These are phyloP conservation scores for Hypoxylon crocopeplum DNA, from an alignment of 495 filamentous ascomycete species.

Conservation along the genomic window DNA sequence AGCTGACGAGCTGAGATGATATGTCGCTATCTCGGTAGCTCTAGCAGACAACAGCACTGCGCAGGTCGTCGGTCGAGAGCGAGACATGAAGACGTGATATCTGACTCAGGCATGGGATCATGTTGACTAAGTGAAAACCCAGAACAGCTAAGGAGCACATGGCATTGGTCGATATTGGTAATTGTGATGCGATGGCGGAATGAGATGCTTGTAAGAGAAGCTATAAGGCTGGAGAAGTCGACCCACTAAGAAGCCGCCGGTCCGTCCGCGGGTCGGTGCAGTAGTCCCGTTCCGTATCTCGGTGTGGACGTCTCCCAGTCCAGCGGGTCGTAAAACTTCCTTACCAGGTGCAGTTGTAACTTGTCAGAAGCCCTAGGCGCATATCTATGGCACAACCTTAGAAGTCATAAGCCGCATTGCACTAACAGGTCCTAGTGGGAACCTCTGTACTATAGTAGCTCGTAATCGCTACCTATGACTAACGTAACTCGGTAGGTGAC, in stretches of 20 bases:
- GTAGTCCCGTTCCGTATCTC: constrained; percentile 33
- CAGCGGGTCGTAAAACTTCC: constrained; percentile 22
- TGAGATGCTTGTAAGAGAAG: constrained; percentile 18
- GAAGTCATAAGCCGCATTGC: constrained; percentile 24
- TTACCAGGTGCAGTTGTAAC: neutral
- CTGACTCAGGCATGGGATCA: constrained; percentile 22
- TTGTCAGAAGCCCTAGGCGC: neutral
- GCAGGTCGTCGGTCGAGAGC: constrained; percentile 1
- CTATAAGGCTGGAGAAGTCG: constrained; percentile 34
- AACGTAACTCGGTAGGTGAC: constrained; percentile 1
- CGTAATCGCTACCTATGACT: constrained; percentile 2
- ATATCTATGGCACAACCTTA: constrained; percentile 18
- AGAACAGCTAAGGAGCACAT: neutral
- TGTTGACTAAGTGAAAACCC: constrained; percentile 23
- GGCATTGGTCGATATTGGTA: constrained; percentile 25
- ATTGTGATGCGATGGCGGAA: constrained; percentile 29
- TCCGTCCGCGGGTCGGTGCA: constrained; percentile 25
- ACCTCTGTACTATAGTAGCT: neutral
- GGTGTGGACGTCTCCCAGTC: constrained; percentile 30
- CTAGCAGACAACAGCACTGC: neutral
- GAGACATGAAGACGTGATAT: neutral
- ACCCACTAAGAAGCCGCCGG: constrained; percentile 28
- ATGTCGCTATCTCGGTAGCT: constrained; percentile 84
- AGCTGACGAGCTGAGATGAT: constrained; percentile 39
- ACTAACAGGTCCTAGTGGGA: neutral